Evolutionary conservation across 1,284 basidiomycete species (phyloP), one percentile per base, ranked within the genome.

Genomic region (Filobasidium uniguttulatum): DNA sequence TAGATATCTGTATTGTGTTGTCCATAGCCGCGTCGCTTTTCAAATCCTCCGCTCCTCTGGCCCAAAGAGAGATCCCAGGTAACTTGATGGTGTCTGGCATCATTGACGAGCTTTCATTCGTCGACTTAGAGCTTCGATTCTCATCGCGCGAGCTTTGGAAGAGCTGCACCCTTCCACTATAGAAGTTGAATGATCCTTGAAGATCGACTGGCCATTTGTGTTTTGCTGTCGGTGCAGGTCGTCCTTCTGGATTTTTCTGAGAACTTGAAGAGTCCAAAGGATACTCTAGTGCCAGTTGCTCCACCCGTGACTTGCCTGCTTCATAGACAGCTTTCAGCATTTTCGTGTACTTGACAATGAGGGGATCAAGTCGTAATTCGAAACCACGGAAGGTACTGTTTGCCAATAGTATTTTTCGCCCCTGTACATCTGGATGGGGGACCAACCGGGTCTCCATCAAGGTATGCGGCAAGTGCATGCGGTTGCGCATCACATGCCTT

Each of bases 291-390:
- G 76, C 65, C 4, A 90, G 69, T 22, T 75, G 75, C 30, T 78
- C 77, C 43, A 93, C 76, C 3, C 84, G 76, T 51, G 82, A 80
- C 66, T 82, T 83, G 17, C 89, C 88, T 61, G 78, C 77, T 44
- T 77, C 77, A 67, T 90, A 93, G 25, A 93, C 84, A 56, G 89
- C 85, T 33, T 87, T 74, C 14, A 93, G 70, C 23, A 83, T 80
- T 63, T 83, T 86, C 5, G 88, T 70, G 57, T 81, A 83, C 55
- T 81, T 79, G 2, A 85, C 79, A 47, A 93, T 82, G 23, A 77
- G 77, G 0, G 88, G 82, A 59, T 90, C 85, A 15, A 94, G 72
- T 55, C 88, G 82, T 30, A 93, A 72, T 48, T 86, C 75, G 65
- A 93, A 91, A 23, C 89, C 89, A 56, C 80, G 85, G 52, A 93